A percentile compares a stretch with the other conserved stretches of the same genome.
Evolutionary conservation across 108 stramenopile genomes (phyloP).

Genomic region (Cylindrotheca closterium): DNA sequence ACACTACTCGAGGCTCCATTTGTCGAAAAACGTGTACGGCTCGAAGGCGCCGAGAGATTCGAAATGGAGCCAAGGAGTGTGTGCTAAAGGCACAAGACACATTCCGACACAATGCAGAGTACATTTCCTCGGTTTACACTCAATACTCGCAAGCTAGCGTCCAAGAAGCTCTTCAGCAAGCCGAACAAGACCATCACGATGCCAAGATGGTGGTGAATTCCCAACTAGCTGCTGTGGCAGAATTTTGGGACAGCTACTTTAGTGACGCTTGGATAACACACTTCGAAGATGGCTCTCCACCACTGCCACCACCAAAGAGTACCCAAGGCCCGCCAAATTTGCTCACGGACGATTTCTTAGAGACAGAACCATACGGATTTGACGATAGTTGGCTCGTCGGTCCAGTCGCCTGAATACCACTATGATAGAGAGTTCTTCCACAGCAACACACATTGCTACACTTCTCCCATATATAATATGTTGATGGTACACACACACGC

Average conservation of each 20-base stretch:
- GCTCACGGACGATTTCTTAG: too few relatives aligned
- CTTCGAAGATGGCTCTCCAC: too few relatives aligned
- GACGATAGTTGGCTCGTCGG: too few relatives aligned
- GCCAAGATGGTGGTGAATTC: not conserved
- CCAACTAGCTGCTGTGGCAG: not conserved
- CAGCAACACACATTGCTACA: too few relatives aligned
- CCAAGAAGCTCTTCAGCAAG: not conserved
- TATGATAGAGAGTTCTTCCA: too few relatives aligned
- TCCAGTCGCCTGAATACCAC: too few relatives aligned
- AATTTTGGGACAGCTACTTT: not conserved
- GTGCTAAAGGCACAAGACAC: not conserved
- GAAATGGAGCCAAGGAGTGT: not conserved
- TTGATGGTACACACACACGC: too few relatives aligned
- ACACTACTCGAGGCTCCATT: conserved; percentile 9
- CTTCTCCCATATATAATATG: too few relatives aligned
- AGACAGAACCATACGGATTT: too few relatives aligned
- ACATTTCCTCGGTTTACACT: not conserved
- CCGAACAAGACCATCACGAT: not conserved
- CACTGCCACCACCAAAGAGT: too few relatives aligned
- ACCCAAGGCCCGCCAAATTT: too few relatives aligned
- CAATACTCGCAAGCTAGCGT: not conserved
- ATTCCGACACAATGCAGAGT: not conserved
- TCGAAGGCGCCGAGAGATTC: not conserved
- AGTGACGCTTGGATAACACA: not conserved
- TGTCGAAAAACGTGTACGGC: not conserved